Evolutionary conservation across 2,329 filamentous ascomycete species (phyloP), one percentile per base, ranked within the genome.

Genomic region (Penicillium sp.): DNA sequence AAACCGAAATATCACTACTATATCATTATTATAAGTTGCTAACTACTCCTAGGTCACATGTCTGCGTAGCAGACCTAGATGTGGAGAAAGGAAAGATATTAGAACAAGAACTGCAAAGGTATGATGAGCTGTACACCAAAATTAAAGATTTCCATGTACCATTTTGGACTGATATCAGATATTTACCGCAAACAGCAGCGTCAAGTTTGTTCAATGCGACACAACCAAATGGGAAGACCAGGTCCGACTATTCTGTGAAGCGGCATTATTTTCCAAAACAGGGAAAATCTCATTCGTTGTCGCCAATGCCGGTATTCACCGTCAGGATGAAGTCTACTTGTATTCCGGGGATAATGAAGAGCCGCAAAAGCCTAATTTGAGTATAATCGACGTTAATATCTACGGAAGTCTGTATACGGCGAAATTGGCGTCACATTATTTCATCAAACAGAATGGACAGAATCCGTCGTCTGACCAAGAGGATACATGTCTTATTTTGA

Each of bases 391-490:
- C 9, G 69, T 76, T 24, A 76, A 77, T 52, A 60, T 77, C 11
- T 63, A 70, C 4, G 78, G 77, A 2, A 71, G 70, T 0, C 55
- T 78, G 3, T 79, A 78, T 62, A 80, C 78, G 0, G 70, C 73
- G 57, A 80, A 79, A 60, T 67, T 80, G 0, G 77, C 77, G 0
- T 62, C 56, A 1, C 71, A 74, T 60, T 71, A 75, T 60, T 74
- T 74, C 58, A 68, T 69, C 47, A 66, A 63, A 9, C 63, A 68
- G 53, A 65, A 66, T 30, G 66, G 66, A 43, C 58, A 65, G 45
- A 50, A 59, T 12, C 61, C 60, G 14, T 63, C 62, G 2, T 24
- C 46, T 14, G 20, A 54, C 8, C 62, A 67, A 48, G 61, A 65
- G 21, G 68, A 68, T 58, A 68, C 64, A 4, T 68, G 63, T 52